Evolutionary conservation across 495 filamentous ascomycete species (phyloP).

Genomic region (Penicillium psychrofluorescens): DNA sequence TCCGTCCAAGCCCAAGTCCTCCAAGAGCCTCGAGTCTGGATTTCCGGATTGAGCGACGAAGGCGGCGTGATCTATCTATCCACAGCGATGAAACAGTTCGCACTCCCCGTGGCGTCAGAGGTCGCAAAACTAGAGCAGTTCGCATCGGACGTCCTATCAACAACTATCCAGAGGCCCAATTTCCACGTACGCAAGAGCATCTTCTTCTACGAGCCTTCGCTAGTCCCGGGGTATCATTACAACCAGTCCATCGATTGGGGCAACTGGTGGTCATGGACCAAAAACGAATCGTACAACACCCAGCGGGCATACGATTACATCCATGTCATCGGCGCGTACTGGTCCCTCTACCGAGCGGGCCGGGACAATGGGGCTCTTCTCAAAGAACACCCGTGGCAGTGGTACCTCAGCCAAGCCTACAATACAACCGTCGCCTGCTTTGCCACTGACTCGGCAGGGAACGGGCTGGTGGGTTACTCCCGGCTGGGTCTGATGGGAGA

Average conservation of each 20-base stretch:
- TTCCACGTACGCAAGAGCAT: slow-evolving; percentile 41
- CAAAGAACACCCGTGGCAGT: slow-evolving; percentile 28
- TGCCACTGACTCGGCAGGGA: slow-evolving; percentile 8
- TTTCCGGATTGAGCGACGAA: slow-evolving; percentile 46
- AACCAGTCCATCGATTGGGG: slow-evolving; percentile 28
- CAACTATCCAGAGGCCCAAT: slow-evolving; percentile 28
- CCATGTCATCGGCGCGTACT: slow-evolving; percentile 41
- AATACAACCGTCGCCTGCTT: slow-evolving; percentile 15
- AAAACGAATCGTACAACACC: slow-evolving; percentile 26
- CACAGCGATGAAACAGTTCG: slow-evolving; percentile 38
- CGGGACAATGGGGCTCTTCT: slow-evolving; percentile 31
- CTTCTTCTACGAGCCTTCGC: slow-evolving; percentile 41
- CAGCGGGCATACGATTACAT: slow-evolving; percentile 48
- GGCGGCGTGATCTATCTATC: slow-evolving; percentile 43
- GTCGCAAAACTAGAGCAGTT: slow-evolving; percentile 41
- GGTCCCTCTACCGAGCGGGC: slow-evolving; percentile 43
- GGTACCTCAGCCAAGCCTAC: slow-evolving; percentile 43
- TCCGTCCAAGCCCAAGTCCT: slow-evolving; percentile 27
- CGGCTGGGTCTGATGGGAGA: slow-evolving; percentile 45
- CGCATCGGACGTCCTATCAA: slow-evolving; percentile 32
- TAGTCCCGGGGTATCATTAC: slow-evolving; percentile 29
- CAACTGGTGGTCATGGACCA: slow-evolving; percentile 34
- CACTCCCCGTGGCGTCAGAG: slow-evolving; percentile 33
- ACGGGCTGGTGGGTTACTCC: slow-evolving; percentile 25
- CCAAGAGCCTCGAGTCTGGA: slow-evolving; percentile 46